Conservation (phyloP, 768 basidiomycete species). For the Dioszegia hungarica region DNA sequence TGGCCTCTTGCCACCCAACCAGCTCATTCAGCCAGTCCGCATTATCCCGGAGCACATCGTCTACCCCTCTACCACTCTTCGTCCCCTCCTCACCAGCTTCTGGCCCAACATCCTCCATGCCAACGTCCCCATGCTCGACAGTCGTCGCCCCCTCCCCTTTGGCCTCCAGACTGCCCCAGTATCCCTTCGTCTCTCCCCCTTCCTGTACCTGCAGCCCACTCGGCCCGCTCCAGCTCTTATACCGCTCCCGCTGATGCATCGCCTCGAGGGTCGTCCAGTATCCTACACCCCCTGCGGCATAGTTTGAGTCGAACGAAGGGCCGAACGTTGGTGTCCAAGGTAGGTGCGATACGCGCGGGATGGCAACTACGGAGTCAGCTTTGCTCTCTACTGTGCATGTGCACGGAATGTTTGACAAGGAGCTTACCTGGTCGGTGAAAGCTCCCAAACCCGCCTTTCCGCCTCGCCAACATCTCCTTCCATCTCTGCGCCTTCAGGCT, state of each 20-base stretch:
- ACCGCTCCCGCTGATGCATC: conserved; percentile 28
- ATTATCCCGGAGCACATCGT: conserved; percentile 32
- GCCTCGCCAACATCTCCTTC: conserved; percentile 20
- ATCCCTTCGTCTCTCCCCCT: background rate
- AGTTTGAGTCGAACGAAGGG: conserved; percentile 36
- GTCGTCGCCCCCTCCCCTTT: background rate
- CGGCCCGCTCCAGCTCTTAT: conserved; percentile 20
- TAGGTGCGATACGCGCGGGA: conserved; percentile 7
- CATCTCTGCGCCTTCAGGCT: conserved; percentile 33
- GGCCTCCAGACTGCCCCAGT: background rate
- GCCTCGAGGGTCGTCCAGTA: conserved; percentile 37
- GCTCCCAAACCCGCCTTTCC: conserved; percentile 36
- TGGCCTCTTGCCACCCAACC: conserved; percentile 37
- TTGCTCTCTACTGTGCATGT: too few relatives aligned
- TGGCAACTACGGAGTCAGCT: conserved; percentile 6
- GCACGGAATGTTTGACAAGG: too few relatives aligned
- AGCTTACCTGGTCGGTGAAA: conserved; percentile 24
- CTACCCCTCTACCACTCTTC: conserved; percentile 15
- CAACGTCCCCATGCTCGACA: background rate
- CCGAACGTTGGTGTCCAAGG: conserved; percentile 41
- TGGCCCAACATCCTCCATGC: background rate
- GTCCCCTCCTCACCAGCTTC: conserved; percentile 10
- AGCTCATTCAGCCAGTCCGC: conserved; percentile 29
- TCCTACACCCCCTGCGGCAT: conserved; percentile 22
- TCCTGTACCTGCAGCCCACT: conserved; percentile 1